These are phyloP conservation scores for Sarocladiaceae sp. DNA, from an alignment of 2,329 filamentous ascomycete genomes.

Conservation along the genomic window DNA sequence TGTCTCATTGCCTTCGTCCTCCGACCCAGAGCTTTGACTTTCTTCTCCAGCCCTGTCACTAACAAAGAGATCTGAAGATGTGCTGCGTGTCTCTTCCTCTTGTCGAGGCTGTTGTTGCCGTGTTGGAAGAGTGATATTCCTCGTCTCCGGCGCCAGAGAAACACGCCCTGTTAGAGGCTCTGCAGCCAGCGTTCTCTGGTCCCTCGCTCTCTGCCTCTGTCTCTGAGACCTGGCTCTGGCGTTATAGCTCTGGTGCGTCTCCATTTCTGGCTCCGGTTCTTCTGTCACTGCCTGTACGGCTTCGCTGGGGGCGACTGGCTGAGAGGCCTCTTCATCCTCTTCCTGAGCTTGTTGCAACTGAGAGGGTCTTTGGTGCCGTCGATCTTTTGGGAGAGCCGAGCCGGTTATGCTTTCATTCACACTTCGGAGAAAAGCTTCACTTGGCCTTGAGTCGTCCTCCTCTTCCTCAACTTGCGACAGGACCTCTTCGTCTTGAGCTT, in stretches of 20 bases:
- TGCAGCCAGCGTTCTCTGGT: background rate
- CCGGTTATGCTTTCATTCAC: conserved; percentile 1
- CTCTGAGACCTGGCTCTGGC: background rate
- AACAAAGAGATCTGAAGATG: background rate
- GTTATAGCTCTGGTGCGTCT: background rate
- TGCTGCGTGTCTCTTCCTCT: background rate
- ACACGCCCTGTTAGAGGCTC: background rate
- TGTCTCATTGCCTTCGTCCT: too few relatives aligned
- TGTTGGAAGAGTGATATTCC: background rate
- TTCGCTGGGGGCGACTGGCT: too few relatives aligned
- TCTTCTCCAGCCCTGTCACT: background rate
- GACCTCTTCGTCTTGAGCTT: background rate
- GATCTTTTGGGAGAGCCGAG: background rate
- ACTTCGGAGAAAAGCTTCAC: background rate
- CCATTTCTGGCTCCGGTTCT: background rate
- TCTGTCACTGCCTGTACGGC: background rate
- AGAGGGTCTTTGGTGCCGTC: background rate
- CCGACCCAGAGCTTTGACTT: too few relatives aligned
- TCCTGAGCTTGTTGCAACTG: background rate
- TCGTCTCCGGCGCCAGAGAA: background rate
- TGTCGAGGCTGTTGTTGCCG: background rate
- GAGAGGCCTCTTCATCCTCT: background rate
- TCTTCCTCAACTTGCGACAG: background rate
- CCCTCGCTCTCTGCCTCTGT: background rate
- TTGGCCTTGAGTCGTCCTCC: background rate